Base-by-base conservation (phyloP, 2,329 filamentous ascomycete genomes). In the Zelopaecilomyces penicillatus region DNA sequence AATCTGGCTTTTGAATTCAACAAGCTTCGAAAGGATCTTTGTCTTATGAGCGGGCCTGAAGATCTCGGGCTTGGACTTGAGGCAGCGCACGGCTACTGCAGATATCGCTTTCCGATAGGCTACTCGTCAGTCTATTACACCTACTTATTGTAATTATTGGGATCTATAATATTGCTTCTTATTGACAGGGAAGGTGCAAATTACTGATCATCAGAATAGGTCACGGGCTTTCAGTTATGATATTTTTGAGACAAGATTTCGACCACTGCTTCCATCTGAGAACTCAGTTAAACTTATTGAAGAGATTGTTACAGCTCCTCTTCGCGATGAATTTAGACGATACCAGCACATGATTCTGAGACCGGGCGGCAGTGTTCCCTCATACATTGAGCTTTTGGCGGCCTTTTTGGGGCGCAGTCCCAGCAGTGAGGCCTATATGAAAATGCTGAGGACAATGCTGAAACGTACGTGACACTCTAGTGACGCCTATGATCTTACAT, bases 101-200 rank as follows among this genome's bases (percentile, higher is more conserved):
- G 85, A 80, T 0, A 87, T 87, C 56, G 83, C 82, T 8, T 84
- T 87, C 62, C 65, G 49, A 83, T 83, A 42, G 85, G 84, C 1
- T 88, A 89, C 56, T 84, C 87, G 60, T 83, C 83, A 27, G 82
- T 83, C 34, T 87, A 88, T 65, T 88, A 88, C 61, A 76, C 76
- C 49, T 80, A 80, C 55, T 61, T 80, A 12, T 79, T 74, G 44
- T 84, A 78, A 9, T 76, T 85, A 59, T 84, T 87, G 19, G 87
- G 86, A 66, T 82, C 78, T 12, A 9, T 34, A 9, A 9, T 34
- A 34, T 34, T 34, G 32, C 12, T 12, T 34, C 32, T 34, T 34
- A 9, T 34, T 34, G 32, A 12, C 32, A 34, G 32, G 3, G 19
- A 19, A 19, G 19, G 19, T 19, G 19, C 19, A 19, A 19, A 19